Evolutionary conservation across 116 monocot genomes (phyloP).

Genomic region (Cymodocea nodosa): DNA sequence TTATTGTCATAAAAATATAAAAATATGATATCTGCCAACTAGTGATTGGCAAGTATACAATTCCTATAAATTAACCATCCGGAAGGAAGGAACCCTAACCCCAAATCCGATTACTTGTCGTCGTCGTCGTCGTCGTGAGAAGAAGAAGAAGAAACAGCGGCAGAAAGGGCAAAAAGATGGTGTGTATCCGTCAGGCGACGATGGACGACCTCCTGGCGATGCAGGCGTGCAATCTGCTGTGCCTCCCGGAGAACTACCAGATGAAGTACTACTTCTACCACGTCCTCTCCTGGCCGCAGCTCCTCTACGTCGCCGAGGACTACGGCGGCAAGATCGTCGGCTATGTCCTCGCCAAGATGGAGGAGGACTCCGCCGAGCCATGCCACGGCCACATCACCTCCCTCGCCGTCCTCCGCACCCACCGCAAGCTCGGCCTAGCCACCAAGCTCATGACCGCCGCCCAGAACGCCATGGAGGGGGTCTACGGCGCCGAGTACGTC

Average conservation of each 20-base stretch:
- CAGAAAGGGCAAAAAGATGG: conserved; percentile 27
- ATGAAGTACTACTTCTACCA: conserved; percentile 99
- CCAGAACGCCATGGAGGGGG: conserved; percentile 79
- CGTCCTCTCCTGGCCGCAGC: conserved; percentile 95
- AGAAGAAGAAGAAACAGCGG: background rate
- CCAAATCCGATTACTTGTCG: background rate
- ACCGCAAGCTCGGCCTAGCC: conserved; percentile 92
- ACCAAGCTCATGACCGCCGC: conserved; percentile 95
- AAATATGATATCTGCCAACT: too few relatives aligned
- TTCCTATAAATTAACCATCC: too few relatives aligned
- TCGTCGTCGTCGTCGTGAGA: too few relatives aligned
- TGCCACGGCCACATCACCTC: conserved; percentile 91
- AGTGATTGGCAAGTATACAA: too few relatives aligned
- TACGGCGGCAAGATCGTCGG: conserved; percentile 81
- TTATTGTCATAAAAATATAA: too few relatives aligned
- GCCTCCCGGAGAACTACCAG: conserved; percentile 97
- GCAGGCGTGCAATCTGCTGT: conserved; percentile 94
- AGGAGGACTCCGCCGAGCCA: conserved; percentile 81
- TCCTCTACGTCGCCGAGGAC: conserved; percentile 89
- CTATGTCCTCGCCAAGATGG: conserved; percentile 97
- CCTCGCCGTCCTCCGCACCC: conserved; percentile 77
- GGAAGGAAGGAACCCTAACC: conserved; percentile 15
- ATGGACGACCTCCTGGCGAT: conserved; percentile 87
- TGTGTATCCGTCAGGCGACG: conserved; percentile 77
- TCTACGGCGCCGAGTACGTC: conserved; percentile 81